Conservation (phyloP, 106 monocot genomes). For the Allium fistulosum region DNA sequence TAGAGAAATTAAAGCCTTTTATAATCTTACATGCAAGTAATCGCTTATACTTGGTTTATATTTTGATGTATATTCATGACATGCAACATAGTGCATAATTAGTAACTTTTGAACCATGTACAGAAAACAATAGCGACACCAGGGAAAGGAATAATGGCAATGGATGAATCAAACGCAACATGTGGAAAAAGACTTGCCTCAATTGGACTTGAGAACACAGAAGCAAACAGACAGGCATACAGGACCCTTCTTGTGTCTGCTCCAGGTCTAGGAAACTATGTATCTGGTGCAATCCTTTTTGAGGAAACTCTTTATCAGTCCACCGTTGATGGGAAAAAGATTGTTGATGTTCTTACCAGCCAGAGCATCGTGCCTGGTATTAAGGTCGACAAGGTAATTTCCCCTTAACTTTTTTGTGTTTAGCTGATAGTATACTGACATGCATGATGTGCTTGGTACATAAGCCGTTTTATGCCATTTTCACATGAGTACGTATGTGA, state of each 20-base stretch:
- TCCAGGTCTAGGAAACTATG: conserved; percentile 74
- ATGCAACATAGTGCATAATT: background rate
- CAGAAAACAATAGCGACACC: conserved; percentile 95
- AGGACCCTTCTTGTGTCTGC: conserved; percentile 72
- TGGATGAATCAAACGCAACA: conserved; percentile 98
- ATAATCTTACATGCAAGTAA: background rate
- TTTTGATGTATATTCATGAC: background rate
- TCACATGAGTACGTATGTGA: background rate
- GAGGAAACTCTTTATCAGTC: conserved; percentile 96
- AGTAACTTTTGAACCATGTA: background rate
- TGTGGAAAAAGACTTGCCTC: conserved; percentile 90
- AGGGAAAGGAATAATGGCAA: conserved; percentile 84
- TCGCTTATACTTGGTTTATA: background rate
- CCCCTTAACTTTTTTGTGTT: background rate
- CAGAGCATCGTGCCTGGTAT: conserved; percentile 87
- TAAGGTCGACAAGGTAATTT: conserved; percentile 92
- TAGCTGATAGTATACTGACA: background rate
- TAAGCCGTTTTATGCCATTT: background rate
- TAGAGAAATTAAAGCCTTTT: background rate
- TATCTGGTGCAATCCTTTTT: conserved; percentile 95
- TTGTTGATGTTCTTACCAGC: conserved; percentile 78
- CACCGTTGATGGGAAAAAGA: conserved; percentile 79
- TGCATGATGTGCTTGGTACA: background rate
- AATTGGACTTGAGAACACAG: conserved; percentile 97
- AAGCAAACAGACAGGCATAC: conserved; percentile 94